Evolutionary conservation across 1,284 basidiomycete genomes (phyloP).

Genomic region (Sanghuangporus weigelae): DNA sequence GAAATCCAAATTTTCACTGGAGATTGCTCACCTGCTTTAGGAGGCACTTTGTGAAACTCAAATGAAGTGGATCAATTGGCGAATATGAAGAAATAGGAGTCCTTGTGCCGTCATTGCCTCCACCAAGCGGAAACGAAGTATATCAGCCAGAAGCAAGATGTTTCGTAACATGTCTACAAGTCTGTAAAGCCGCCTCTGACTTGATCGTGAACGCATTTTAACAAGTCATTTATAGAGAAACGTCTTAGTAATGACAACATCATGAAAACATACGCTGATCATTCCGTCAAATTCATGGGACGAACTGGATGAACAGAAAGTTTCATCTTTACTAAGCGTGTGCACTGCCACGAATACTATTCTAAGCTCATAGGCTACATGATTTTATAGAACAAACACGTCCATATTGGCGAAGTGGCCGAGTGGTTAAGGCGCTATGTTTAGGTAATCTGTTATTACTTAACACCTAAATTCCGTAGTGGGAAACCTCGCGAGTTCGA

Average conservation of each 20-base stretch:
- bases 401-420: constrained; percentile 45
- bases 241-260: too few species aligned
- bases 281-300: too few species aligned
- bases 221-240: too few species aligned
- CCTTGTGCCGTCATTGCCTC: too few species aligned
- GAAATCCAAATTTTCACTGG: not conserved
- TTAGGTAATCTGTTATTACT: constrained; percentile 33
- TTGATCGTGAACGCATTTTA: too few species aligned
- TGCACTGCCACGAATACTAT: not conserved
- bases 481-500: constrained; percentile 59
- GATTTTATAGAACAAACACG: not conserved
- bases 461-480: constrained; percentile 39
- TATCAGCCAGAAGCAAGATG: not conserved
- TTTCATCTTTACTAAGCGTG: not conserved
- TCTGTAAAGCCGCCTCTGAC: too few species aligned
- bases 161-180: too few species aligned
- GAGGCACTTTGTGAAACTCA: not conserved
- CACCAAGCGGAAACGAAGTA: too few species aligned
- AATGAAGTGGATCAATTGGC: not conserved
- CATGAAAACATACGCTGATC: too few species aligned
- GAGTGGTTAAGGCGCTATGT: constrained; percentile 61
- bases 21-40: not conserved
- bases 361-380: not conserved
- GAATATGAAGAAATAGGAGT: not conserved
- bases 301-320: too few species aligned